Evolutionary conservation across 495 filamentous ascomycete species (phyloP), one percentile per base, ranked within the genome.

Genomic region (Geoglossum glabrum): DNA sequence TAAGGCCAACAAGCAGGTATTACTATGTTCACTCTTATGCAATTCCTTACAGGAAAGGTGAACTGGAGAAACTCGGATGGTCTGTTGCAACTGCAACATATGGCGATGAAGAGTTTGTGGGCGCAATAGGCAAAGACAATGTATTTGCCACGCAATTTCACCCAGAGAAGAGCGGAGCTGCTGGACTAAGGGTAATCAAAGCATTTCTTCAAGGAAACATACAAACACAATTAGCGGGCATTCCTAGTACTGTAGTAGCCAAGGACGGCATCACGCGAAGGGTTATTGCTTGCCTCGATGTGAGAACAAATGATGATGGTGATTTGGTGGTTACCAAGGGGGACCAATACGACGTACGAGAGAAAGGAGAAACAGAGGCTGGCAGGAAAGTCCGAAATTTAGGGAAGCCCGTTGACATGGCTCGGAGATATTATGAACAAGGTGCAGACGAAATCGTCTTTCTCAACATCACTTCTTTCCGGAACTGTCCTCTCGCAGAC

Each of bases 311-410:
- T 67, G 93, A 98, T 67, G 73, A 84, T 51, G 93, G 93, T 5
- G 93, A 97, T 68, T 71, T 98, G 19, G 93, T 98, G 0, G 92
- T 98, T 17, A 98, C 92, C 5, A 98, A 98, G 70, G 92, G 92
- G 9, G 92, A 98, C 67, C 92, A 97, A 65, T 98, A 98, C 70
- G 92, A 98, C 64, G 92, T 98, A n/a, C 84, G 92, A n/a, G 92
- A 96, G 65, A 95, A 94, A 70, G 73, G 68, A 56, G 72, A 69
- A 11, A 65, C 70, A 21, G 65, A 74, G 9, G 70, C 72, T n/a
- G 79, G 76, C 54, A 81, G 88, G 23, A 75, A 81, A 56, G 92
- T 98, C 33, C 78, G 92, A 57, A 98, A 97, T 66, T 72, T 98
- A 0, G 92, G 92, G 61, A 97, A 98, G 71, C 92, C 92, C 0